phyloP scores from a whole-genome alignment of 1,284 basidiomycete species.

The Austroboletus rostrupii region DNA sequence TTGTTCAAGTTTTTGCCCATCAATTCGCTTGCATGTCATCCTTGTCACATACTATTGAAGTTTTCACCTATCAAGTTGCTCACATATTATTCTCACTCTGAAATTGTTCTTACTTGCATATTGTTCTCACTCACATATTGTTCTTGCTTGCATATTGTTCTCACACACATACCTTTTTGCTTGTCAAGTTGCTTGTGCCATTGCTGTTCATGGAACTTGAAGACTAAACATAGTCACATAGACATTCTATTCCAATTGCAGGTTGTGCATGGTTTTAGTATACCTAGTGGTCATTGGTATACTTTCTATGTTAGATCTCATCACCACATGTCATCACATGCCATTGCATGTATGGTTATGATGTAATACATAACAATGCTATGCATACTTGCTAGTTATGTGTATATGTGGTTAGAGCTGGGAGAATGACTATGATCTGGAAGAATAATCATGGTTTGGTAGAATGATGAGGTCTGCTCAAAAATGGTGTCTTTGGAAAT shows the following conservation, averaged over 20 bases:
- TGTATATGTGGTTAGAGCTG: not conserved
- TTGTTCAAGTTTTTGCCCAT: not conserved
- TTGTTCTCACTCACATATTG: too few relatives aligned
- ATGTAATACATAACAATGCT: not conserved
- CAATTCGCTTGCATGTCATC: slow-evolving; percentile 2
- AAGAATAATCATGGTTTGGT: not conserved
- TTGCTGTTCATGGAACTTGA: not conserved
- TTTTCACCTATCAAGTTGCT: not conserved
- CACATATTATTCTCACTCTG: not conserved
- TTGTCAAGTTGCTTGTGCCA: not conserved
- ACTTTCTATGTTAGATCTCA: not conserved
- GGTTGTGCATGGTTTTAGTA: not conserved
- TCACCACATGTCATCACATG: not conserved
- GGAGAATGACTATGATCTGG: not conserved
- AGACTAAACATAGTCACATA: too few relatives aligned
- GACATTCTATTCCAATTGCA: not conserved
- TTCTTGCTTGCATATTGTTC: too few relatives aligned
- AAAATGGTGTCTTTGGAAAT: not conserved
- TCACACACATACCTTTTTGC: too few relatives aligned
- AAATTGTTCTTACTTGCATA: not conserved
- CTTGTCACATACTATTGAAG: not conserved
- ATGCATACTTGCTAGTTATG: not conserved
- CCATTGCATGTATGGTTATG: not conserved
- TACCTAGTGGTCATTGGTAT: not conserved
- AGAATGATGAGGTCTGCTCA: not conserved